These are phyloP conservation scores for Anthracocystis walkeri DNA, from an alignment of 1,284 basidiomycete species.

Conservation along the genomic window DNA sequence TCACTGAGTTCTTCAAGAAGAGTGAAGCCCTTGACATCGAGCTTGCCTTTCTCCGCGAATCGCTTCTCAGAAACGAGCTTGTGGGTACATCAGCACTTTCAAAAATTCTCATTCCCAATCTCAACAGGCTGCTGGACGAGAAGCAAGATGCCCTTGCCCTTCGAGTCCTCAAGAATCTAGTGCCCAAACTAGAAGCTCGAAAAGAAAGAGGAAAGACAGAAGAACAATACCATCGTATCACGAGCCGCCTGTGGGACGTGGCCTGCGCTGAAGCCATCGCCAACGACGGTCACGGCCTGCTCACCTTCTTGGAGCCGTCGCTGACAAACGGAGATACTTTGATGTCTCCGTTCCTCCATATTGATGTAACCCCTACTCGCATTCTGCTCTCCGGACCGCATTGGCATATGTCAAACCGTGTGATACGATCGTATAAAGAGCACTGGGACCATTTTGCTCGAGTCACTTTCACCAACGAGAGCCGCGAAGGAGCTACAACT, in stretches of 20 bases:
- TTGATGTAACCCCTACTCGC: constrained; percentile 34
- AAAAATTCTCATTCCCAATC: not conserved
- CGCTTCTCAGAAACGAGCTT: constrained; percentile 35
- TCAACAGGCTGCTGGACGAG: constrained; percentile 10
- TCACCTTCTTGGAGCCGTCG: constrained; percentile 8
- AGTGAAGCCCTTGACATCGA: constrained; percentile 23
- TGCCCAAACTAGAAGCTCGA: constrained; percentile 29
- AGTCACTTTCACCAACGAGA: constrained; percentile 34
- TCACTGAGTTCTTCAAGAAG: constrained; percentile 20
- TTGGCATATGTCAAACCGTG: constrained; percentile 43
- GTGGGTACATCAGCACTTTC: constrained; percentile 19
- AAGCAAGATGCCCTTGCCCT: constrained; percentile 15
- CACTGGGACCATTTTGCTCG: constrained; percentile 44
- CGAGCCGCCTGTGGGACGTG: constrained; percentile 15
- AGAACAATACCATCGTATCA: constrained; percentile 9
- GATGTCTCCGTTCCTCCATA: constrained; percentile 19
- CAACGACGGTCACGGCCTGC: not conserved
- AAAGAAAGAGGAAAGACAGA: constrained; percentile 21
- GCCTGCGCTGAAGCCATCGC: constrained; percentile 12
- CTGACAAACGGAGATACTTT: constrained; percentile 11
- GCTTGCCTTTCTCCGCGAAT: constrained; percentile 33
- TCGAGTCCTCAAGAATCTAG: constrained; percentile 15
- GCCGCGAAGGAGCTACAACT: constrained; percentile 27
- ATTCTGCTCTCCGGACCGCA: constrained; percentile 32
- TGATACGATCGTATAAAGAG: constrained; percentile 19